Evolutionary conservation across 192 early-diverging fungal species (phyloP), one percentile per base, ranked within the genome.

Genomic region (Podila epigama): DNA sequence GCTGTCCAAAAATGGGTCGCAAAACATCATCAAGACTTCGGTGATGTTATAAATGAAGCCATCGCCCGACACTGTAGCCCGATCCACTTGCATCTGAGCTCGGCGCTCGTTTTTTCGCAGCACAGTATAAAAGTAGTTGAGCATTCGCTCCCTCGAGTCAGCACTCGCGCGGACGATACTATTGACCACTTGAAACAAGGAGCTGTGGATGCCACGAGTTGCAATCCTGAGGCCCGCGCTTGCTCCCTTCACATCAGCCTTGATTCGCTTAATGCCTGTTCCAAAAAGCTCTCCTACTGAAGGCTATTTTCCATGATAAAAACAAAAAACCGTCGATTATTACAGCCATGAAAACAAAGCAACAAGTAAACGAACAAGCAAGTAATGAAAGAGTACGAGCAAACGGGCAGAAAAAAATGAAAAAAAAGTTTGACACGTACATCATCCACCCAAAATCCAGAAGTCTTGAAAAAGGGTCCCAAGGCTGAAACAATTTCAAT

Each of bases 1-100:
- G n/a, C 83, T 54, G 75, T 96, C 94, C 77, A 94, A 84, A 57
- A 99, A 91, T 1, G 97, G 97, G 25, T 98, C 94, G 34, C 89
- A 86, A 33, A 98, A 84, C 9, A 68, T 72, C 33, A 95, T 84
- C 63, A 89, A 79, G 7, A 90, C 83, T 28, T 81, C 82, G 3
- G 88, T 80, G 27, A 96, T 69, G 60, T 94, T 96, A 58, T 89
- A 87, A 60, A 97, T 82, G 78, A 97, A 94, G 20, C 96, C 96
- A 75, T 96, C 92, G 33, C 92, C 86, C 2, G 94, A 92, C 0
- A 96, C 91, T 15, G 85, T 85, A 2, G 82, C 57, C 37, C 72
- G 79, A 60, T 98, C 92, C 5, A 95, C 92, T 73, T 96, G 91
- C 87, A 95, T 90, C 16, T 88, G 84, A 0, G 88, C 91, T 52